These are phyloP conservation scores for Phytopythium chamaehyphon DNA, from an alignment of 352 stramenopile species.

Conservation along the genomic window DNA sequence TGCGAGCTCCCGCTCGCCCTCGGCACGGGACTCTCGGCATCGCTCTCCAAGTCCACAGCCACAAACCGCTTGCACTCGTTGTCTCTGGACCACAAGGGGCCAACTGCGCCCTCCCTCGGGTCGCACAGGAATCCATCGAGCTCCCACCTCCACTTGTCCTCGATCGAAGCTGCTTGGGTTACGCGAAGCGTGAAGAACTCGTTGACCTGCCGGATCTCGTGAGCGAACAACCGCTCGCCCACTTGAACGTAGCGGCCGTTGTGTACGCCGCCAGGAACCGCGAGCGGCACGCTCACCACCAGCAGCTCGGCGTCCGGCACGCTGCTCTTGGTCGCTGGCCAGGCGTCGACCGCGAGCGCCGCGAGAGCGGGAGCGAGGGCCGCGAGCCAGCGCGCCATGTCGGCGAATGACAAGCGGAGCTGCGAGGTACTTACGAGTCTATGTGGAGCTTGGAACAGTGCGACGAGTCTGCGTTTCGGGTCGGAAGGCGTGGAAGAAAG, in stretches of 20 bases:
- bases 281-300: slow-evolving; percentile 23
- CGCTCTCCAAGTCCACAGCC: slow-evolving; percentile 21
- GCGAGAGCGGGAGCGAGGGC: too few relatives aligned
- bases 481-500: too few relatives aligned
- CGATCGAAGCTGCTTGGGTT: not conserved
- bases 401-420: too few relatives aligned
- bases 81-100: not conserved
- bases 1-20: not conserved
- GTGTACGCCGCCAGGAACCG: slow-evolving; percentile 23
- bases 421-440: too few relatives aligned
- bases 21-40: slow-evolving; percentile 1
- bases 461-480: too few relatives aligned
- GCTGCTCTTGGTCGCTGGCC: not conserved
- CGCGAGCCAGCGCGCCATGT: too few relatives aligned
- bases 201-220: slow-evolving; percentile 17
- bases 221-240: slow-evolving; percentile 19
- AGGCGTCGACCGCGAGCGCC: not conserved
- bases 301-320: slow-evolving; percentile 3
- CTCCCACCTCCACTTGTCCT: slow-evolving; percentile 16
- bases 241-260: slow-evolving; percentile 25
- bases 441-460: too few relatives aligned
- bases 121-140: slow-evolving; percentile 42
- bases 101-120: not conserved
- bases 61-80: slow-evolving; percentile 21
- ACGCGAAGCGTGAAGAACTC: slow-evolving; percentile 35